Evolutionary conservation across 352 stramenopile genomes (phyloP).

Genomic region (Hyaloperonospora arabidopsidis): DNA sequence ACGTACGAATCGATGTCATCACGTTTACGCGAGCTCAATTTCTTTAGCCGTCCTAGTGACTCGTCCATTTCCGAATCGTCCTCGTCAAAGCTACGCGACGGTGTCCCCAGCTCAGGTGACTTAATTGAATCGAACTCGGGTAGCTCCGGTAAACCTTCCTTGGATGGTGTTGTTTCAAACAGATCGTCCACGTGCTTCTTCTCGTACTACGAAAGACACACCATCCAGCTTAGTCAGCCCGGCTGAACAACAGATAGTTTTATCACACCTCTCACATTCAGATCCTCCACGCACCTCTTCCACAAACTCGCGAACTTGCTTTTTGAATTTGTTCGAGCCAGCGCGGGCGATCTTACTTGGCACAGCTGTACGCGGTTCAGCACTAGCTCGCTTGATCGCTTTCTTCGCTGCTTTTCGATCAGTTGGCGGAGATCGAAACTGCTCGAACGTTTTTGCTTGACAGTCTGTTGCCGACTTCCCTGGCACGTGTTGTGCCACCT

Average conservation of each 20-base stretch:
- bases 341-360: constrained; percentile 53
- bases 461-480: constrained; percentile 59
- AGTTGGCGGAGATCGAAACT: constrained; percentile 39
- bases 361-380: constrained; percentile 12
- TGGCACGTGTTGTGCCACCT: constrained; percentile 39
- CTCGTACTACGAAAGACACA: constrained; percentile 42
- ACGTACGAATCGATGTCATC: constrained; percentile 79
- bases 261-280: not conserved
- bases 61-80: constrained; percentile 45
- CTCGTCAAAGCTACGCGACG: constrained; percentile 29
- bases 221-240: not conserved
- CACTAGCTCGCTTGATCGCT: constrained; percentile 16
- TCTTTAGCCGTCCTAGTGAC: constrained; percentile 37
- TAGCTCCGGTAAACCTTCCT: constrained; percentile 23
- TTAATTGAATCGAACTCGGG: constrained; percentile 48
- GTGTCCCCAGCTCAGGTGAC: constrained; percentile 31
- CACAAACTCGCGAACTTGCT: constrained; percentile 76
- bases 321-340: constrained; percentile 75
- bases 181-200: constrained; percentile 68
- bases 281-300: constrained; percentile 24
- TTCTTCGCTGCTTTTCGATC: constrained; percentile 29
- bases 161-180: constrained; percentile 51
- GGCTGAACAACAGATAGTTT: not conserved
- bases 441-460: constrained; percentile 49
- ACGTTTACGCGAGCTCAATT: constrained; percentile 44